phyloP scores from a whole-genome alignment of 148 eudicot species.

The Vaccinium darrowii region DNA sequence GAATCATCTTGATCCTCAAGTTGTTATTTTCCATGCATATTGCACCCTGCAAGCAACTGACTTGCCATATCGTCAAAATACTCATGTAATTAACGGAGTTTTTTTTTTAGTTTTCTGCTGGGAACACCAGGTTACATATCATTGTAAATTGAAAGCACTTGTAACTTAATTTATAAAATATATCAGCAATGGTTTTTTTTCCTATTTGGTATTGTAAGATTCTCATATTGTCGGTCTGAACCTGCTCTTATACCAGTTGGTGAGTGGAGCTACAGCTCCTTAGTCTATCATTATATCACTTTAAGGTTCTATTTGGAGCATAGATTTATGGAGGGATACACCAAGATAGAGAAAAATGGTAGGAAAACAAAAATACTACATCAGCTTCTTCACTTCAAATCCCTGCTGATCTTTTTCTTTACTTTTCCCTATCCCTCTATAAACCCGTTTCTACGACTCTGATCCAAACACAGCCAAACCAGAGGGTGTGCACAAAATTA shows the following conservation, averaged over 20 bases:
- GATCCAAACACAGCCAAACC: background rate
- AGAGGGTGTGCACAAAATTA: background rate
- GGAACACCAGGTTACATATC: conserved; percentile 6
- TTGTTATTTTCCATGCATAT: background rate
- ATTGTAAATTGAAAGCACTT: background rate
- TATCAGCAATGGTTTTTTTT: background rate
- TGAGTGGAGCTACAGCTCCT: background rate
- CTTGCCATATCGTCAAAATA: background rate
- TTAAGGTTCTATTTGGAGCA: background rate
- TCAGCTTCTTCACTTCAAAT: background rate
- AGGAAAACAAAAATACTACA: background rate
- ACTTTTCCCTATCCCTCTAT: background rate
- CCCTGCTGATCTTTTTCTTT: background rate
- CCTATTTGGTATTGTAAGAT: background rate
- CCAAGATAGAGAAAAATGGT: background rate
- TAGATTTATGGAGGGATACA: background rate
- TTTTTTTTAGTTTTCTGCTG: background rate
- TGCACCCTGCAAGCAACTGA: background rate
- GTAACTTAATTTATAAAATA: background rate
- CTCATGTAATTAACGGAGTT: background rate
- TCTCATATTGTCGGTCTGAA: background rate
- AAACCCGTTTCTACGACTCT: background rate
- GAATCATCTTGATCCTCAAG: background rate
- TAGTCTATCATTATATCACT: background rate
- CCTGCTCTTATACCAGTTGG: background rate